A percentile compares a stretch with the other conserved stretches of the same genome.
These are phyloP conservation scores for Candida broadrunensis DNA, from an alignment of 805 yeast species.

Conservation along the genomic window DNA sequence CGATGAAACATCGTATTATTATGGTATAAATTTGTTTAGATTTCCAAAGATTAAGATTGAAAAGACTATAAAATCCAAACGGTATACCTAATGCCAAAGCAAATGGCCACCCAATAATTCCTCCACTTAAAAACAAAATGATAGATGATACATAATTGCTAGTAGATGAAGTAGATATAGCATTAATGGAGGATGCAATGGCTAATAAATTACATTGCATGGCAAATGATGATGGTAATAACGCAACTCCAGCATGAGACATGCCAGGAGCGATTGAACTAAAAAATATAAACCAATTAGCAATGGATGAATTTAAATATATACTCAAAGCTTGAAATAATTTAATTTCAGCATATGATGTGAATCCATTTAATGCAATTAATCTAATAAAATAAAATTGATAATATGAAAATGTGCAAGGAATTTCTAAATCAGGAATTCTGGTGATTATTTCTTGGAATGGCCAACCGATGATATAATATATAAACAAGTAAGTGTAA, in stretches of 20 bases:
- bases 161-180: slow-evolving; percentile 8
- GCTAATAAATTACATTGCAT: slow-evolving; percentile 46
- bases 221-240: slow-evolving; percentile 80
- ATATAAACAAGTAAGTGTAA: slow-evolving; percentile 69
- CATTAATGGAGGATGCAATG: slow-evolving; percentile 32
- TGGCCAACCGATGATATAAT: slow-evolving; percentile 28
- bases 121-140: slow-evolving; percentile 57
- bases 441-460: slow-evolving; percentile 7
- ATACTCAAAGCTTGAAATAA: slow-evolving; percentile 42
- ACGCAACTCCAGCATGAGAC: slow-evolving; percentile 85
- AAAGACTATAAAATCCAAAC: slow-evolving; percentile 37
- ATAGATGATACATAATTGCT: slow-evolving; percentile 19
- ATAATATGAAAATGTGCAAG: slow-evolving; percentile 6
- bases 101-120: slow-evolving; percentile 91
- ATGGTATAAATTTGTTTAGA: background rate
- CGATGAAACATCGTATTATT: slow-evolving; percentile 2
- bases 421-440: background rate
- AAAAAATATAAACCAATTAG: slow-evolving; percentile 62
- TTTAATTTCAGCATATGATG: slow-evolving; percentile 49
- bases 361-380: slow-evolving; percentile 32
- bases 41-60: slow-evolving; percentile 1
- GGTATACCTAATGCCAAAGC: slow-evolving; percentile 65
- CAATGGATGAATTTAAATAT: slow-evolving; percentile 35
- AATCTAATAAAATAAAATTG: slow-evolving; percentile 56
- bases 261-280: slow-evolving; percentile 72